Percentiles rank a stretch among this genome's conserved stretches.
These are phyloP conservation scores for Clonostachys sp. DNA, from an alignment of 2,329 filamentous ascomycete species.

Conservation along the genomic window DNA sequence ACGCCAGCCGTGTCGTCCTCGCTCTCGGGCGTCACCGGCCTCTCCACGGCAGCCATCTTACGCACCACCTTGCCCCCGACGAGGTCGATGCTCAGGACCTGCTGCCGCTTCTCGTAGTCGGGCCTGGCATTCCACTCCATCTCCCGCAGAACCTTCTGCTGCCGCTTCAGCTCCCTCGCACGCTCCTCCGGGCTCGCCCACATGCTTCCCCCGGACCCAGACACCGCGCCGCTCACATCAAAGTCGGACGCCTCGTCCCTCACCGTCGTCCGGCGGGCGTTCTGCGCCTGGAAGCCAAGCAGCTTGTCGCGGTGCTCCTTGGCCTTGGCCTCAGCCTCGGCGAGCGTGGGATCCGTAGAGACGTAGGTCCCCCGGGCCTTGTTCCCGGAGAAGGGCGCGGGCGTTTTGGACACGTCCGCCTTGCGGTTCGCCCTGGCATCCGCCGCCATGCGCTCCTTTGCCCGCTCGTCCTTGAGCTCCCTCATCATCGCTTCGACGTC, in stretches of 20 bases:
- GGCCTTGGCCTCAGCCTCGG: constrained; percentile 62
- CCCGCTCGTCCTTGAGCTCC: constrained; percentile 79
- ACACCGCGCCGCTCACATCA: constrained; percentile 41
- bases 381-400: constrained; percentile 54
- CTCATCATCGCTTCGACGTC: constrained; percentile 85
- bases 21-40: constrained; percentile 48
- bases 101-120: constrained; percentile 83
- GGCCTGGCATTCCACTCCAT: constrained; percentile 82
- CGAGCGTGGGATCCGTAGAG: constrained; percentile 27
- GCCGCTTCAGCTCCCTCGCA: constrained; percentile 76
- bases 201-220: constrained; percentile 44
- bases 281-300: constrained; percentile 78
- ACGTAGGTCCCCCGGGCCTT: constrained; percentile 23
- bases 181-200: constrained; percentile 84
- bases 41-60: constrained; percentile 61
- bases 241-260: constrained; percentile 76
- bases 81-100: constrained; percentile 82
- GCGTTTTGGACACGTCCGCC: constrained; percentile 58
- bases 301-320: constrained; percentile 77
- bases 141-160: constrained; percentile 78
- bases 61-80: constrained; percentile 72
- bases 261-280: constrained; percentile 77
- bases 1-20: constrained; percentile 25
- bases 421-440: constrained; percentile 68
- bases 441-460: constrained; percentile 77